A percentile compares a stretch with the other conserved stretches of the same genome.
These are phyloP conservation scores for Russula griseocarnosa DNA, from an alignment of 768 basidiomycete genomes.

Conservation along the genomic window DNA sequence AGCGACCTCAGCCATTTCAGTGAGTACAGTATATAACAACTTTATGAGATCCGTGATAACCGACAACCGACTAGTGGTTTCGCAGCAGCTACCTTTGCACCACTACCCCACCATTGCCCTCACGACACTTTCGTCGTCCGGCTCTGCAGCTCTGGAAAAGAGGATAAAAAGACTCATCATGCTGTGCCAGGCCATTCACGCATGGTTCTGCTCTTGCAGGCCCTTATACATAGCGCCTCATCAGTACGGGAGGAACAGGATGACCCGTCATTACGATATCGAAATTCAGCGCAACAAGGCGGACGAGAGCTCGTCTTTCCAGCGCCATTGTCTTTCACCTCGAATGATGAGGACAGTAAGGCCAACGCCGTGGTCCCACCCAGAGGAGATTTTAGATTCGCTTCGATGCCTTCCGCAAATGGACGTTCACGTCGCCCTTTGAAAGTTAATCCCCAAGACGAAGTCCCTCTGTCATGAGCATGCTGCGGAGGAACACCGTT, in stretches of 20 bases:
- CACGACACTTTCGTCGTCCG: conserved; percentile 43
- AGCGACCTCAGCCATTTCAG: conserved; percentile 61
- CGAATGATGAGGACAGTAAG: conserved; percentile 7
- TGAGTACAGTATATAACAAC: conserved; percentile 40
- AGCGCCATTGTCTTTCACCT: conserved; percentile 57
- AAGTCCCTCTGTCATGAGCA: conserved; percentile 31
- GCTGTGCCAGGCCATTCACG: conserved; percentile 66
- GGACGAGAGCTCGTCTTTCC: conserved; percentile 67
- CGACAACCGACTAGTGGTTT: conserved; percentile 47
- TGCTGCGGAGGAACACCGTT: conserved; percentile 39
- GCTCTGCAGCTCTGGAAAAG: conserved; percentile 34
- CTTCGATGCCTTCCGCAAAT: neutral
- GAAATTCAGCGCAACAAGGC: conserved; percentile 30
- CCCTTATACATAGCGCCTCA: conserved; percentile 60
- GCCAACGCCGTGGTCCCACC: neutral
- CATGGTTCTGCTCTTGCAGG: conserved; percentile 69
- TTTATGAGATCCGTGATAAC: conserved; percentile 1
- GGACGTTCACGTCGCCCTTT: neutral
- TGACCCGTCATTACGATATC: conserved; percentile 33
- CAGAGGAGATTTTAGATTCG: conserved; percentile 3
- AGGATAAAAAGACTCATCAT: conserved; percentile 41
- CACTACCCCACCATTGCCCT: conserved; percentile 69
- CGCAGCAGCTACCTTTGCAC: conserved; percentile 60
- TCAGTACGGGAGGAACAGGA: conserved; percentile 35
- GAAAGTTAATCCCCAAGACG: conserved; percentile 22